Evolutionary conservation across 202 grass and related monocot genomes (phyloP), one percentile per base, ranked within the genome.

Genomic region (Brachypodium distachyon): DNA sequence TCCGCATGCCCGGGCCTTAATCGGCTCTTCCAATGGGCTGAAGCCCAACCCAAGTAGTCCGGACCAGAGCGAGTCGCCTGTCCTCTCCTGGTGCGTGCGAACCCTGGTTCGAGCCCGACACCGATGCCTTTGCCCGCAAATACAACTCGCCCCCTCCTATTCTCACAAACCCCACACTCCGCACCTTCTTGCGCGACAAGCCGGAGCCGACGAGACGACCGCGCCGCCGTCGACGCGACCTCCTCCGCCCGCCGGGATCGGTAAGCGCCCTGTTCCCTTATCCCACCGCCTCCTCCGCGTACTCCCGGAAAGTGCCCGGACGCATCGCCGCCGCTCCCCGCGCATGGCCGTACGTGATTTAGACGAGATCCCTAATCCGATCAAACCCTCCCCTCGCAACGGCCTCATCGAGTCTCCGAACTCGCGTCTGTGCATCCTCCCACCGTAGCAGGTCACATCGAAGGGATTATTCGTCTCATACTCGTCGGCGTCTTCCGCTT

Each of bases 101-200:
- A 19, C 5, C 36, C 42, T 47, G 73, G 56, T 49, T 49, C 58
- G 56, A 49, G 74, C 26, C 46, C 18, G 58, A 47, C 43, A 34
- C 9, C 31, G 18, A 16, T 19, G 31, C 43, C 32, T 51, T 44
- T 17, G 4, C 60, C 33, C 13, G 21, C 34, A 40, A 55, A 39
- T 18, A 73, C 12, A 27, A 29, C 52, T 57, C 64, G 41, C 46
- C 41, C 40, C 64, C 26, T n/a, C 52, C 9, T 31, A 7, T 33
- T 2, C 12, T 6, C 26, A 0, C 60, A 21, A 4, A 44, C 61
- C 50, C 50, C 64, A 21, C 25, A 28, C 40, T 39, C 52, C 52
- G 52, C 51, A 37, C 64, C 77, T 70, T 80, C 77, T 71, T 71
- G 77, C 64, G 77, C 14, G 19, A 9, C 39, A 80, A 71, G 77